Percentiles rank a stretch among this genome's conserved stretches.
phyloP scores from a whole-genome alignment of 2,329 filamentous ascomycete species.

The Moelleriella libera region DNA sequence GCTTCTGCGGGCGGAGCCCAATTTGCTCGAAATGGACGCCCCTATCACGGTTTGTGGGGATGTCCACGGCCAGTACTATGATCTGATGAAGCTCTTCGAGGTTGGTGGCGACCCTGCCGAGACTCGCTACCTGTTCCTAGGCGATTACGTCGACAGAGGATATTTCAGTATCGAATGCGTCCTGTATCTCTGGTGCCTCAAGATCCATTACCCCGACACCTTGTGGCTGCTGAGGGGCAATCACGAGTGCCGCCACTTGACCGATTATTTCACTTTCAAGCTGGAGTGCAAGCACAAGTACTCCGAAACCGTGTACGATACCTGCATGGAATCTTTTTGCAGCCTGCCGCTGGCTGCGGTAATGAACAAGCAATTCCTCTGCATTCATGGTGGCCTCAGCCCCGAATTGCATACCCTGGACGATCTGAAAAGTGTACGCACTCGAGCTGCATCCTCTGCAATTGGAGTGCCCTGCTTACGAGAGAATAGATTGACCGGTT shows the following conservation, averaged over 20 bases:
- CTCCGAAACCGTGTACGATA: slow-evolving; percentile 88
- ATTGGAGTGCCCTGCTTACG: neutral
- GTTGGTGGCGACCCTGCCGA: slow-evolving; percentile 94
- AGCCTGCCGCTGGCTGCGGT: slow-evolving; percentile 82
- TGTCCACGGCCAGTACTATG: slow-evolving; percentile 97
- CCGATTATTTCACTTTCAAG: slow-evolving; percentile 99
- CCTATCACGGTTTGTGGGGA: slow-evolving; percentile 98
- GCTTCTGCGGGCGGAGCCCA: slow-evolving; percentile 78
- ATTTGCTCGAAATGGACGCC: slow-evolving; percentile 96
- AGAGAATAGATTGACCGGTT: slow-evolving; percentile 75
- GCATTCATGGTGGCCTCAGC: slow-evolving; percentile 92
- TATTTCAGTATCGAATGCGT: slow-evolving; percentile 99
- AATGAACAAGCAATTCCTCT: slow-evolving; percentile 99
- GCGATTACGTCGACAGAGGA: slow-evolving; percentile 94
- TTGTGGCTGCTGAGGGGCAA: slow-evolving; percentile 96
- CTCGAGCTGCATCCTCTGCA: neutral
- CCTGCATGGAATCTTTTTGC: slow-evolving; percentile 98
- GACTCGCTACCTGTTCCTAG: slow-evolving; percentile 91
- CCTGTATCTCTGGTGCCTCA: slow-evolving; percentile 91
- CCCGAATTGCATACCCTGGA: slow-evolving; percentile 93
- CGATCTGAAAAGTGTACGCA: slow-evolving; percentile 69
- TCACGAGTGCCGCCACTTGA: slow-evolving; percentile 97
- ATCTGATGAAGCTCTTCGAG: slow-evolving; percentile 98
- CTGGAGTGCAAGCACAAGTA: slow-evolving; percentile 99
- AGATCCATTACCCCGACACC: slow-evolving; percentile 97